Evolutionary conservation across 257 asterid species (phyloP).

Genomic region (Lavandula angustifolia): DNA sequence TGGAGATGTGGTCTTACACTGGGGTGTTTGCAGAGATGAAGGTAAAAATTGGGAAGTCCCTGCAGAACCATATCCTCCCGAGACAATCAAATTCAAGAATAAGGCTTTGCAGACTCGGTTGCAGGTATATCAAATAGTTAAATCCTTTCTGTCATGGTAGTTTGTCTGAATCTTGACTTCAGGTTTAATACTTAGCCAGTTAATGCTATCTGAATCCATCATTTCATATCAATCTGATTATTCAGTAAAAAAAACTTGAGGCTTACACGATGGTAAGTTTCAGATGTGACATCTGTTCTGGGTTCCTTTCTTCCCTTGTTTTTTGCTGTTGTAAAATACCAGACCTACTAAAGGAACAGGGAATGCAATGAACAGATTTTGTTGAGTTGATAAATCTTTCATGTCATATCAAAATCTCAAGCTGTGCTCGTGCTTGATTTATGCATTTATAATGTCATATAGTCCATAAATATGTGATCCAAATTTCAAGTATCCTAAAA

Average conservation of each 20-base stretch:
- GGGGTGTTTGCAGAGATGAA: slow-evolving; percentile 83
- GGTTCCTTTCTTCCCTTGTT: background rate
- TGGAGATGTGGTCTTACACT: slow-evolving; percentile 81
- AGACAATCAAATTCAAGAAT: slow-evolving; percentile 65
- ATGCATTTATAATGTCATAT: slow-evolving; percentile 16
- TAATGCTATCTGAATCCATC: slow-evolving; percentile 3
- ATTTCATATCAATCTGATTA: slow-evolving; percentile 8
- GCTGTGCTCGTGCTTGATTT: slow-evolving; percentile 6
- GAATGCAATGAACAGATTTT: background rate
- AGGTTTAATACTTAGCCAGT: background rate
- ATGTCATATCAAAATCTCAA: slow-evolving; percentile 12
- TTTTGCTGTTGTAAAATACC: slow-evolving; percentile 21
- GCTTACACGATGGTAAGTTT: background rate
- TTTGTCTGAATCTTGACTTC: slow-evolving; percentile 17
- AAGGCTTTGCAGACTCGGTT: slow-evolving; percentile 77
- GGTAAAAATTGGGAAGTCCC: slow-evolving; percentile 80
- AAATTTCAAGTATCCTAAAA: background rate
- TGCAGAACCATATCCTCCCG: slow-evolving; percentile 72
- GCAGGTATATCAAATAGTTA: slow-evolving; percentile 51
- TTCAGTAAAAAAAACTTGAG: background rate
- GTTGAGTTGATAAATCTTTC: background rate
- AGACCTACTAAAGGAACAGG: slow-evolving; percentile 8
- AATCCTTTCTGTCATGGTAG: background rate
- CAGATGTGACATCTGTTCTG: slow-evolving; percentile 1
- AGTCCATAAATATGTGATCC: background rate